Evolutionary conservation across 805 yeast genomes (phyloP), one percentile per base, ranked within the genome.

Genomic region (Cyberlindnera maritima): DNA sequence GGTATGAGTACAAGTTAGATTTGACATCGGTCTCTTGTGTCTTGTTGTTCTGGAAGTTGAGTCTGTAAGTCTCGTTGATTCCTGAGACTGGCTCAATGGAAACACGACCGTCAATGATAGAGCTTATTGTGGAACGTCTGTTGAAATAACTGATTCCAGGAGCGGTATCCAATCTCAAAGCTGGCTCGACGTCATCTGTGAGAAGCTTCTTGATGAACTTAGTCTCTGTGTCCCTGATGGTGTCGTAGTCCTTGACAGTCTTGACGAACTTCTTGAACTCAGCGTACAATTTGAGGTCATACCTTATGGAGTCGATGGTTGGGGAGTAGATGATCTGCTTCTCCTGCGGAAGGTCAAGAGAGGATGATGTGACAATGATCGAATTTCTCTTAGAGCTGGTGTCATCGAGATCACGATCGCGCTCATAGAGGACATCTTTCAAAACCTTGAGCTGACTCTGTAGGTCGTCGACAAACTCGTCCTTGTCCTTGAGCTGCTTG

Each of bases 61-160:
- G 50, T 56, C 81, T 79, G 68, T 84, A 85, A 1, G 80, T 77
- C 63, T 87, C 95, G 58, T 91, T 90, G 35, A 85, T 75, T 0
- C 92, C 91, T 43, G 88, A 80, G 9, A 91, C 77, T 0, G 99
- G 99, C 65, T 90, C 96, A 34, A 92, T 82, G 3, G 81, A 74
- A 6, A 88, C 89, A 37, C 85, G 75, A 3, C 95, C 95, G 43
- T 90, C 97, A 28, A 86, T 76, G 52, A 92, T 73, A 15, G 83
- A 76, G 39, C 73, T 65, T 72, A 90, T 71, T 46, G 91, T 75
- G 12, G 81, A 68, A 46, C 86, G 74, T 51, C 79, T 76, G 42
- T 73, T 79, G 47, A 83, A 74, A 79, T 82, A 83, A 23, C 83
- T 72, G 42, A 83, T 64, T 15, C 84, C 81, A 2, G 83, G 80